Conservation (phyloP, 2,329 filamentous ascomycete species). For the Fusarium luffae region DNA sequence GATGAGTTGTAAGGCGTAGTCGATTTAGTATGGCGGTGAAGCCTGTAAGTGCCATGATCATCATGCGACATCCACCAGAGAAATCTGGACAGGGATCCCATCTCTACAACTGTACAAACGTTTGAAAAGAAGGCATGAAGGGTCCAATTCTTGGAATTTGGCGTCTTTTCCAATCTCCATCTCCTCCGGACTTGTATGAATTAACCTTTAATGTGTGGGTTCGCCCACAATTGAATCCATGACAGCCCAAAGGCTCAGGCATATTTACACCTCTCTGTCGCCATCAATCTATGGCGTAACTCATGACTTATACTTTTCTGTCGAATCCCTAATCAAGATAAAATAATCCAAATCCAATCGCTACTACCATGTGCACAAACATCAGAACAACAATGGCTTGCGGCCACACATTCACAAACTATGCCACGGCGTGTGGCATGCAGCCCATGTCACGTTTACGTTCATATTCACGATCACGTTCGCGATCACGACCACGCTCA, state of each 20-base stretch:
- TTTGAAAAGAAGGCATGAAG: constrained; percentile 19
- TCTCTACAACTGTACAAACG: constrained; percentile 19
- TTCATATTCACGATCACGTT: constrained; percentile 19
- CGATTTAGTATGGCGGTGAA: constrained; percentile 34
- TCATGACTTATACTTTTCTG: neutral
- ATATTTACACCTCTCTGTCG: neutral
- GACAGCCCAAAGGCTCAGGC: neutral
- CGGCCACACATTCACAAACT: constrained; percentile 40
- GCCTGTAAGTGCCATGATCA: constrained; percentile 30
- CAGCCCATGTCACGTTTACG: constrained; percentile 3
- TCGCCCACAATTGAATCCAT: constrained; percentile 1
- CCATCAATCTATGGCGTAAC: neutral
- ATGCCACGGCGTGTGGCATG: constrained; percentile 16
- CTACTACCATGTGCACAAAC: constrained; percentile 38
- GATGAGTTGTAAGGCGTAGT: constrained; percentile 24
- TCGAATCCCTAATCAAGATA: neutral
- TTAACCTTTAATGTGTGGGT: constrained; percentile 11
- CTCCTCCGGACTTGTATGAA: neutral
- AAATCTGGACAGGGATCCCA: constrained; percentile 30
- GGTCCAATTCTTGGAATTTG: constrained; percentile 14
- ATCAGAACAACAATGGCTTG: constrained; percentile 46
- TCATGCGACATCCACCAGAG: constrained; percentile 36
- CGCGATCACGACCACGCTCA: constrained; percentile 1
- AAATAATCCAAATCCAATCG: constrained; percentile 6
- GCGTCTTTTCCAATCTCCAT: neutral